phyloP scores from a whole-genome alignment of 345 rosid genomes.

The Psidium friedrichsthalianum region DNA sequence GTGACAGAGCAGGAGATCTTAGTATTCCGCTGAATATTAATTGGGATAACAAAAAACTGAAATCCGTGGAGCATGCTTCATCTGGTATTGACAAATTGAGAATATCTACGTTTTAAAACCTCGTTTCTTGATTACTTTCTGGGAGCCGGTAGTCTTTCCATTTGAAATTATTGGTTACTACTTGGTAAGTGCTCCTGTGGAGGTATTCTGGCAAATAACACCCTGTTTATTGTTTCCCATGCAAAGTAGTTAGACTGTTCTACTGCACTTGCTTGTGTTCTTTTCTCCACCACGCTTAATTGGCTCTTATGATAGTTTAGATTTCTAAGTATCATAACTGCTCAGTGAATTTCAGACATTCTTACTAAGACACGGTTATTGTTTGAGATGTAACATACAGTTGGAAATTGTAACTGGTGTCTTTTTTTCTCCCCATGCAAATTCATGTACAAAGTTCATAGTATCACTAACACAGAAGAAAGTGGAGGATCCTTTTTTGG shows the following conservation, averaged over 20 bases:
- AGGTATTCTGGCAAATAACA: background rate
- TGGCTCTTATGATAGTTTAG: background rate
- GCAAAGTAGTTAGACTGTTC: background rate
- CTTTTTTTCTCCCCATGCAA: background rate
- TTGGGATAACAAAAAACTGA: background rate
- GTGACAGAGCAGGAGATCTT: background rate
- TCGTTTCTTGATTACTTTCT: background rate
- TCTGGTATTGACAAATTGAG: background rate
- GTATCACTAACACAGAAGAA: background rate
- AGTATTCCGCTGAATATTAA: background rate
- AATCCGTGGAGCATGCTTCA: background rate
- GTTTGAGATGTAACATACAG: background rate
- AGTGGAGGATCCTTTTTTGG: background rate
- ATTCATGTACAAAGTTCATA: background rate
- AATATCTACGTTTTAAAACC: background rate
- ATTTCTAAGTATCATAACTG: background rate
- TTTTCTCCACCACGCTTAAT: background rate
- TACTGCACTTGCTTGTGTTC: background rate
- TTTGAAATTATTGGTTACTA: background rate
- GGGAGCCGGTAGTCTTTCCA: background rate
- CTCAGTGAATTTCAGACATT: background rate
- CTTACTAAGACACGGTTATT: background rate
- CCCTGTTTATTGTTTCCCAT: background rate
- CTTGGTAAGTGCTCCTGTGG: background rate
- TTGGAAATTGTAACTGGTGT: background rate